Evolutionary conservation across 1,139 yeast species (phyloP).

Genomic region (Protomyces inouyei): DNA sequence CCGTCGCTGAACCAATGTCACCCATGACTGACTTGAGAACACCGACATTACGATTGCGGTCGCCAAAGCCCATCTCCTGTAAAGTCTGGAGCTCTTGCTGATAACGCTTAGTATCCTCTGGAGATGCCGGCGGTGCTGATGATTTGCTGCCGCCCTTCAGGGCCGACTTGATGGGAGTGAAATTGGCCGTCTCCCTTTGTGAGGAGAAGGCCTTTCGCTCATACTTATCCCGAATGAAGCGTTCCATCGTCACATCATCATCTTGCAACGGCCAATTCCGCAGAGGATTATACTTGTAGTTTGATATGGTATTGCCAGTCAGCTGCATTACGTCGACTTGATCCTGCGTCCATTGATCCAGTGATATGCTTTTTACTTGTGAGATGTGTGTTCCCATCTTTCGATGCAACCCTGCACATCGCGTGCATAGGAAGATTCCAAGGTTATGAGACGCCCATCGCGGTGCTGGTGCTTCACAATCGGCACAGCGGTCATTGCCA

Average conservation of each 20-base stretch:
- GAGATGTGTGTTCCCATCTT: constrained; percentile 57
- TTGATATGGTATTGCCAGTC: constrained; percentile 46
- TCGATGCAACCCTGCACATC: constrained; percentile 63
- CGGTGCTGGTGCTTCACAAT: constrained; percentile 53
- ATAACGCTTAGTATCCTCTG: constrained; percentile 9
- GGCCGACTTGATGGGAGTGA: constrained; percentile 24
- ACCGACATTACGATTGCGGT: constrained; percentile 9
- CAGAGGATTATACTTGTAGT: constrained; percentile 54
- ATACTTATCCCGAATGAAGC: constrained; percentile 53
- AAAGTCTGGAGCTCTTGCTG: constrained; percentile 4
- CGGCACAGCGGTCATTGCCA: constrained; percentile 52
- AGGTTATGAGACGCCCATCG: constrained; percentile 39
- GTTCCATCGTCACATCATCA: constrained; percentile 42
- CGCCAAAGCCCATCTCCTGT: constrained; percentile 15
- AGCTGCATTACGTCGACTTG: constrained; percentile 53
- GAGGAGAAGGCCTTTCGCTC: constrained; percentile 35
- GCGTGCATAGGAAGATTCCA: constrained; percentile 57
- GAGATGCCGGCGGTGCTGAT: constrained; percentile 11
- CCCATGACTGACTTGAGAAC: constrained; percentile 19
- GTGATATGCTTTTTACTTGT: constrained; percentile 60
- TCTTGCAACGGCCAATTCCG: constrained; percentile 36
- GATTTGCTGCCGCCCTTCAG: constrained; percentile 15
- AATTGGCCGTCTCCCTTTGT: constrained; percentile 26
- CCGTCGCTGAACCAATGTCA: constrained; percentile 20
- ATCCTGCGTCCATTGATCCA: constrained; percentile 54